phyloP scores from a whole-genome alignment of 1,284 basidiomycete genomes.

The Exobasidium rhododendri region DNA sequence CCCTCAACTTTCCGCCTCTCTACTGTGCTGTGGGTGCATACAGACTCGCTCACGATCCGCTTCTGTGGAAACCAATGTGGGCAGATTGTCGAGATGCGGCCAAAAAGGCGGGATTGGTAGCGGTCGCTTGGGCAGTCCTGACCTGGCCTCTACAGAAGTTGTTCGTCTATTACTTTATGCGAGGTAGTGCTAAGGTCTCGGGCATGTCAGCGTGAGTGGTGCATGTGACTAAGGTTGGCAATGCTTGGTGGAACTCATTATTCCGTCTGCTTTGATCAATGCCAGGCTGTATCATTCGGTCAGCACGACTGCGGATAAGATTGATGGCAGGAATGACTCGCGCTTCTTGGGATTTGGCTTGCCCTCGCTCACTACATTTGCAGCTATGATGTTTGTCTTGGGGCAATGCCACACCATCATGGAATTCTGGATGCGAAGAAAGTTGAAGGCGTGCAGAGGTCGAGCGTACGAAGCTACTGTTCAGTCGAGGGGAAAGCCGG shows the following conservation, averaged over 20 bases:
- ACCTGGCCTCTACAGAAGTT: slow-evolving; percentile 46
- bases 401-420: slow-evolving; percentile 47
- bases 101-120: slow-evolving; percentile 33
- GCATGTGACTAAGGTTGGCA: not conserved
- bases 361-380: slow-evolving; percentile 39
- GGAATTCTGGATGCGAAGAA: slow-evolving; percentile 44
- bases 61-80: slow-evolving; percentile 52
- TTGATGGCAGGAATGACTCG: slow-evolving; percentile 24
- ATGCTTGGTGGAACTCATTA: not conserved
- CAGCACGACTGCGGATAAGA: slow-evolving; percentile 22
- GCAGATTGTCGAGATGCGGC: slow-evolving; percentile 30
- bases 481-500: slow-evolving; percentile 39
- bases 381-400: slow-evolving; percentile 47
- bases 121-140: slow-evolving; percentile 30
- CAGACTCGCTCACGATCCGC: slow-evolving; percentile 40
- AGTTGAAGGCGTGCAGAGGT: slow-evolving; percentile 33
- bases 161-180: slow-evolving; percentile 47
- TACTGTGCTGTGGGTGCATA: slow-evolving; percentile 51
- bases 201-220: slow-evolving; percentile 21
- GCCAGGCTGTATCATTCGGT: slow-evolving; percentile 23
- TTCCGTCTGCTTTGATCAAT: slow-evolving; percentile 5
- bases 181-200: slow-evolving; percentile 30
- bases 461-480: slow-evolving; percentile 43
- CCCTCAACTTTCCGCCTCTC: slow-evolving; percentile 42
- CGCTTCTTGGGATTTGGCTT: slow-evolving; percentile 30